Evolutionary conservation across 257 asterid genomes (phyloP).

Genomic region (Lithospermum erythrorhizon): DNA sequence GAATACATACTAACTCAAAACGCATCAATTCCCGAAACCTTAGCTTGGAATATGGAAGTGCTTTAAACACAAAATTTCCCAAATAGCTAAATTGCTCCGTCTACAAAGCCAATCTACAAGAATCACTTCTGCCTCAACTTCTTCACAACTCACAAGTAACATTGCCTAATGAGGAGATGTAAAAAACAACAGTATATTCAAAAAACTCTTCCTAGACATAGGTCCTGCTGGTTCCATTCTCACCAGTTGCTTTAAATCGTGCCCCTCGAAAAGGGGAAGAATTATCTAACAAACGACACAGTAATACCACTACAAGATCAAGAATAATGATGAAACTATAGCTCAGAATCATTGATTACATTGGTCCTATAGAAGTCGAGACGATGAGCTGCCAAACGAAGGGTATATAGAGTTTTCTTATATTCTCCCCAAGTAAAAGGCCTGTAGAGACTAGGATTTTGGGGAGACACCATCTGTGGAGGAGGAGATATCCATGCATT

Average conservation of each 20-base stretch:
- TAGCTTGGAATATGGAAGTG: no score
- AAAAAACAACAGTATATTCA: no score
- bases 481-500: slow-evolving; percentile 30
- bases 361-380: slow-evolving; percentile 37
- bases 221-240: neutral
- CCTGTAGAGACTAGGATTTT: slow-evolving; percentile 23
- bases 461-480: slow-evolving; percentile 12
- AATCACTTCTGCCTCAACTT: neutral
- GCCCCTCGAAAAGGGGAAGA: neutral
- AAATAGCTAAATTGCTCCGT: no score
- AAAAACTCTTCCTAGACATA: neutral
- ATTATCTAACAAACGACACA: neutral
- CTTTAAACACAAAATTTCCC: no score
- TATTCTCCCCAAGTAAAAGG: slow-evolving; percentile 66
- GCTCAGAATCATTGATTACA: neutral
- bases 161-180: no score
- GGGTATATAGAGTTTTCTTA: slow-evolving; percentile 36
- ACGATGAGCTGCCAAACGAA: slow-evolving; percentile 43
- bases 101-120: neutral
- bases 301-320: neutral
- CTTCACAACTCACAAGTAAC: neutral
- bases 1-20: no score
- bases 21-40: no score
- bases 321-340: neutral
- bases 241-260: neutral